These are phyloP conservation scores for Hemisphaericaspora xylofermentans DNA, from an alignment of 1,139 yeast species.

Conservation along the genomic window DNA sequence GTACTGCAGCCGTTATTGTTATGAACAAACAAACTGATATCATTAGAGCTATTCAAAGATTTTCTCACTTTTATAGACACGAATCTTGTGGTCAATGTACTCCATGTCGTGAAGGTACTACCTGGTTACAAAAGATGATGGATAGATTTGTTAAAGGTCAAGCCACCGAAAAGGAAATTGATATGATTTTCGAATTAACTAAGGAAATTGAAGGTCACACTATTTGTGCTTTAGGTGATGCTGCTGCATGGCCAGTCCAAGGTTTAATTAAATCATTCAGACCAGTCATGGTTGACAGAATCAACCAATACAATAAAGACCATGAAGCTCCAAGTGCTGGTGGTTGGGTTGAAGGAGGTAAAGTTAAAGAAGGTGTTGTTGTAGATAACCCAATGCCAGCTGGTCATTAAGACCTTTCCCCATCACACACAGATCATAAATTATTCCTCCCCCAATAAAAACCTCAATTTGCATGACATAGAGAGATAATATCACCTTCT, in stretches of 20 bases:
- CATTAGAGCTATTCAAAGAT: conserved; percentile 80
- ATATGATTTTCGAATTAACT: conserved; percentile 76
- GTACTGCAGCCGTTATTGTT: conserved; percentile 90
- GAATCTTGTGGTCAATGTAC: conserved; percentile 95
- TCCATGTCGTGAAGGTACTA: conserved; percentile 92
- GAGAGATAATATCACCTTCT: neutral
- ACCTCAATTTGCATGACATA: neutral
- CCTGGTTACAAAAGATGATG: conserved; percentile 83
- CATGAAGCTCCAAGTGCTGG: conserved; percentile 56
- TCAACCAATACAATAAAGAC: conserved; percentile 38
- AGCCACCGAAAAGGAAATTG: conserved; percentile 77
- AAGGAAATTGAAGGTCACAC: conserved; percentile 89
- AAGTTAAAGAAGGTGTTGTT: conserved; percentile 64
- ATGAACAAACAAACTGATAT: conserved; percentile 85
- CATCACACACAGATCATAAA: neutral
- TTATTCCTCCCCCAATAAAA: neutral
- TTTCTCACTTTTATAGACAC: conserved; percentile 79
- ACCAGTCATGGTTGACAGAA: conserved; percentile 76
- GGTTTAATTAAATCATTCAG: conserved; percentile 81
- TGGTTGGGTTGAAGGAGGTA: conserved; percentile 73
- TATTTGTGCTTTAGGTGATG: conserved; percentile 88
- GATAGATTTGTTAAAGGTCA: conserved; percentile 76
- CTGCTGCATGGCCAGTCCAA: conserved; percentile 92
- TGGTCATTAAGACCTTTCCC: conserved; percentile 27
- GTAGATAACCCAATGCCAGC: conserved; percentile 59